These are phyloP conservation scores for Cutaneotrichosporon dermatis DNA, from an alignment of 1,284 basidiomycete species.

Conservation along the genomic window DNA sequence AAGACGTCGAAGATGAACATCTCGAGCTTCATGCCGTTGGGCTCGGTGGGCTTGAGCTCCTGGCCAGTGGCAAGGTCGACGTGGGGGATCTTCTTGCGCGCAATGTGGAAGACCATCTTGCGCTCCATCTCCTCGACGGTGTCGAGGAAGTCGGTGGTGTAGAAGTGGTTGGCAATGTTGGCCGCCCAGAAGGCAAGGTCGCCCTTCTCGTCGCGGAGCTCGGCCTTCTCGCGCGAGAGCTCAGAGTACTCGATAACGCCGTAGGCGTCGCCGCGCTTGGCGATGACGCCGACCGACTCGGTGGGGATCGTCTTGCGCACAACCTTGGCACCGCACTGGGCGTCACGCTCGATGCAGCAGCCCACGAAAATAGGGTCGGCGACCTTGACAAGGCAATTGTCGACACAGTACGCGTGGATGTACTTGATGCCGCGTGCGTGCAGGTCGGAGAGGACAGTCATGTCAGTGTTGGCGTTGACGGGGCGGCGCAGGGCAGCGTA, in stretches of 20 bases:
- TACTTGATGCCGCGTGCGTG: constrained; percentile 72
- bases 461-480: constrained; percentile 55
- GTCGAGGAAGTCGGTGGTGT: constrained; percentile 81
- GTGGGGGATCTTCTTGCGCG: constrained; percentile 92
- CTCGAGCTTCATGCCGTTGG: constrained; percentile 99
- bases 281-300: constrained; percentile 94
- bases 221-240: constrained; percentile 80
- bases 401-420: constrained; percentile 94
- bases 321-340: constrained; percentile 91
- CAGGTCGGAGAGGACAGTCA: constrained; percentile 82
- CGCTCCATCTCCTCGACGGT: constrained; percentile 76
- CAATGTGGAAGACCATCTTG: constrained; percentile 93
- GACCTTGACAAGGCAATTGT: constrained; percentile 97
- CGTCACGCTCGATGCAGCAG: constrained; percentile 77
- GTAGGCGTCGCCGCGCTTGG: constrained; percentile 72
- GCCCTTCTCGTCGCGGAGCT: constrained; percentile 64
- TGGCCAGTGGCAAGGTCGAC: constrained; percentile 64
- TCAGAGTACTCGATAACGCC: constrained; percentile 98
- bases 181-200: constrained; percentile 87
- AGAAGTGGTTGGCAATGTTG: constrained; percentile 99
- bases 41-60: constrained; percentile 69
- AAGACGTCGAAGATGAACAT: constrained; percentile 99
- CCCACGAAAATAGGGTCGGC: constrained; percentile 97
- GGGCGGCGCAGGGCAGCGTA: constrained; percentile 87
- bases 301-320: constrained; percentile 82